Conservation (phyloP, 176 grass and related monocot genomes). For the Bromus sterilis region DNA sequence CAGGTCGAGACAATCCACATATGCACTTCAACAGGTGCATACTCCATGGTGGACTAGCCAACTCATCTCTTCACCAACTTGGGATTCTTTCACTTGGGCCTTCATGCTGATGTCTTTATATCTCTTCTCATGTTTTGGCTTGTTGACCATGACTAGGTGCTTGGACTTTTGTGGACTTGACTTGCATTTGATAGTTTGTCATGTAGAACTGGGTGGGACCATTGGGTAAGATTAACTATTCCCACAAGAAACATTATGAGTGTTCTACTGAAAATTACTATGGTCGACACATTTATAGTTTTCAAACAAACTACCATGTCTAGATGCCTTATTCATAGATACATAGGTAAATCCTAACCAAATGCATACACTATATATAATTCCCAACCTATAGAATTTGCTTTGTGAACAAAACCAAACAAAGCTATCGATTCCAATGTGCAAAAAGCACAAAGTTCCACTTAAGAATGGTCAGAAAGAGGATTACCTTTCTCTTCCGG, state of each 20-base stretch:
- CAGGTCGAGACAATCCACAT: too few species aligned
- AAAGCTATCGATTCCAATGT: background rate
- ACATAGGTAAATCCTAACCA: background rate
- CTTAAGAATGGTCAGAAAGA: slow-evolving; percentile 5
- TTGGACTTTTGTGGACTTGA: too few species aligned
- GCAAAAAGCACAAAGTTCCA: background rate
- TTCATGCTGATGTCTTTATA: too few species aligned
- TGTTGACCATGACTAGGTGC: too few species aligned
- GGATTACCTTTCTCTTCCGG: slow-evolving; percentile 65
- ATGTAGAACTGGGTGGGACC: too few species aligned
- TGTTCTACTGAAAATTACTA: background rate
- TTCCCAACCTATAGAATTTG: background rate
- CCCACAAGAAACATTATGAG: background rate
- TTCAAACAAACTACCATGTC: background rate
- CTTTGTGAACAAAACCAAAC: background rate
- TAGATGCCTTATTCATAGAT: background rate
- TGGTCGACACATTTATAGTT: background rate
- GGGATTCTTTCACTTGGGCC: too few species aligned
- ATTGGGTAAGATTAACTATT: too few species aligned
- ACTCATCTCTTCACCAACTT: too few species aligned
- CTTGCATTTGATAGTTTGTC: too few species aligned
- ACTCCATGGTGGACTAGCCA: too few species aligned
- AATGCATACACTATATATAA: background rate
- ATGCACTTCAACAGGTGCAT: too few species aligned
- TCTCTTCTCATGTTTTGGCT: too few species aligned